Conservation (phyloP, 805 yeast species). For the Lipomyces starkeyi region DNA sequence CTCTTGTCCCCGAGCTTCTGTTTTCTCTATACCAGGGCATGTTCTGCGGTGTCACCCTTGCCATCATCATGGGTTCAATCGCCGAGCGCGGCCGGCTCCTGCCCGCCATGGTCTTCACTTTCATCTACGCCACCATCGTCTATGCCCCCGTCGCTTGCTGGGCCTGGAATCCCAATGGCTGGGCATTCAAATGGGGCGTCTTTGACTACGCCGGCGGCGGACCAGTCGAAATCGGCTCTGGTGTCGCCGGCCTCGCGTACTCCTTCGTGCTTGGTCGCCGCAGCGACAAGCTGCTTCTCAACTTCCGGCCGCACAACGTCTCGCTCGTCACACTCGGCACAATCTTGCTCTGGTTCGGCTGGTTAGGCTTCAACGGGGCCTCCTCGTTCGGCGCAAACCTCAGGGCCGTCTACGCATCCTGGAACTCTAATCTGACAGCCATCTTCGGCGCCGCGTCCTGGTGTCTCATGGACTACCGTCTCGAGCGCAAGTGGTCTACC, state of each 20-base stretch:
- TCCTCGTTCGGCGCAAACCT: constrained; percentile 82
- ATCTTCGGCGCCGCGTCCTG: constrained; percentile 90
- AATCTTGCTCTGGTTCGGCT: constrained; percentile 85
- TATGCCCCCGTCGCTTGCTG: constrained; percentile 95
- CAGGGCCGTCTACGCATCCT: constrained; percentile 84
- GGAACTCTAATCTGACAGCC: constrained; percentile 90
- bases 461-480: constrained; percentile 87
- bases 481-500: constrained; percentile 90
- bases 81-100: constrained; percentile 92
- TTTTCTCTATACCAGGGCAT: constrained; percentile 88
- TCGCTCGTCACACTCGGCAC: constrained; percentile 91
- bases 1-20: constrained; percentile 76
- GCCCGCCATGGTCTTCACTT: constrained; percentile 81
- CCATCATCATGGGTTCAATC: constrained; percentile 88
- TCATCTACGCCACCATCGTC: constrained; percentile 88
- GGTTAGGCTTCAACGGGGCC: constrained; percentile 96
- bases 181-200: constrained; percentile 93
- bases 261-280: constrained; percentile 70
- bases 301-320: constrained; percentile 88
- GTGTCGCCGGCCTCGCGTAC: constrained; percentile 87
- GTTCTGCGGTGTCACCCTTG: constrained; percentile 89
- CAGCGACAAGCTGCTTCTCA: constrained; percentile 66
- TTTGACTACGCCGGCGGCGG: constrained; percentile 98
- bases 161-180: constrained; percentile 93
- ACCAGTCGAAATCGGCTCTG: constrained; percentile 91